A percentile compares a stretch with the other conserved stretches of the same genome.
phyloP scores from a whole-genome alignment of 2,329 filamentous ascomycete species.

The Ophiostoma sp. region DNA sequence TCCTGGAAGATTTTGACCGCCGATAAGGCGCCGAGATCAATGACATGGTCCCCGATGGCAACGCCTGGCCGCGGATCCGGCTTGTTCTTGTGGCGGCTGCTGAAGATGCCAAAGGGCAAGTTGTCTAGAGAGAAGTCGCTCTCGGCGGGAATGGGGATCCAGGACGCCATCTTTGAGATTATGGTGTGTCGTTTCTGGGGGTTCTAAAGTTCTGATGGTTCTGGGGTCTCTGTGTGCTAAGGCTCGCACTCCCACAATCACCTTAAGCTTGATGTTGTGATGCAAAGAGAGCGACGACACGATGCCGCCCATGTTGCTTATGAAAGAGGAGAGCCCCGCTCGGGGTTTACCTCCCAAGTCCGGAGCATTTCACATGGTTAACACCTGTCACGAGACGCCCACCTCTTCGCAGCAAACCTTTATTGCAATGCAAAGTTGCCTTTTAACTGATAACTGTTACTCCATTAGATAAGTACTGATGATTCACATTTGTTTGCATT shows the following conservation, averaged over 20 bases:
- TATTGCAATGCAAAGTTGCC: no score
- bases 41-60: slow-evolving; percentile 9
- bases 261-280: not conserved
- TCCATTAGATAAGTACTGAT: no score
- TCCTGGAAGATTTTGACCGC: not conserved
- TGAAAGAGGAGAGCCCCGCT: not conserved
- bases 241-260: no score
- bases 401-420: no score
- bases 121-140: slow-evolving; percentile 22
- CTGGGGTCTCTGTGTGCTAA: not conserved
- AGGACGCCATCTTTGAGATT: slow-evolving; percentile 37
- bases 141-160: slow-evolving; percentile 12
- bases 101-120: slow-evolving; percentile 22
- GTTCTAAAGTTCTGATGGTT: no score
- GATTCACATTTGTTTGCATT: no score
- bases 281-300: not conserved
- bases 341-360: not conserved
- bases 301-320: not conserved
- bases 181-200: not conserved
- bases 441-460: no score
- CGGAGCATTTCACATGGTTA: not conserved
- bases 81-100: not conserved
- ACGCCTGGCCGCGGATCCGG: not conserved
- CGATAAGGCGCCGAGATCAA: slow-evolving; percentile 12
- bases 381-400: not conserved